These are phyloP conservation scores for Letharia lupina DNA, from an alignment of 495 filamentous ascomycete species.

Conservation along the genomic window DNA sequence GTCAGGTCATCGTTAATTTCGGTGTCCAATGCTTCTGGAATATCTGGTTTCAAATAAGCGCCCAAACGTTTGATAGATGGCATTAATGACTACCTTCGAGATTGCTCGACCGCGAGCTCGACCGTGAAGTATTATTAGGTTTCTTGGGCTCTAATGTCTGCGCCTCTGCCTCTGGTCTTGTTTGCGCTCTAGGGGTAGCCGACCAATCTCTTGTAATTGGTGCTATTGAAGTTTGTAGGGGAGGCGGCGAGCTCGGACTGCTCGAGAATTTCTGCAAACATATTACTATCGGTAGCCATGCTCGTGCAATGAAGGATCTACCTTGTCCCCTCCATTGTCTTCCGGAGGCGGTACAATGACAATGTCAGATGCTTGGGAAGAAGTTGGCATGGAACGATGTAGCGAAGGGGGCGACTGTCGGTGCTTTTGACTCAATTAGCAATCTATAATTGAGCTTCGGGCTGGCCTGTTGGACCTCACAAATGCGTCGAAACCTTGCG, in stretches of 20 bases:
- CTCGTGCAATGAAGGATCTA: conserved; percentile 20
- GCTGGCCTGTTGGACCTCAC: conserved; percentile 37
- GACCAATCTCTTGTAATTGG: conserved; percentile 48
- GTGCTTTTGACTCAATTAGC: conserved; percentile 20
- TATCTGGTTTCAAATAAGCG: conserved; percentile 31
- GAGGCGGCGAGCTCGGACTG: conserved; percentile 47
- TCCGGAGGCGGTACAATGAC: conserved; percentile 30
- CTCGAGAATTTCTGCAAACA: conserved; percentile 22
- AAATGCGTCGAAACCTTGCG: conserved; percentile 68
- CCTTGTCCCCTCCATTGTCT: conserved; percentile 29
- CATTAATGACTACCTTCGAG: conserved; percentile 55
- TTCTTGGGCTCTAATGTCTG: conserved; percentile 36
- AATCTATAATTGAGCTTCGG: conserved; percentile 10
- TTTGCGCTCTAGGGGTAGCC: conserved; percentile 76
- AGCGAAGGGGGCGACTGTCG: conserved; percentile 33
- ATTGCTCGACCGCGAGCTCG: conserved; percentile 45
- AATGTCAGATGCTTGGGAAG: conserved; percentile 29
- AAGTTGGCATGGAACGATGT: conserved; percentile 24
- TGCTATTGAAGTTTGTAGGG: conserved; percentile 60
- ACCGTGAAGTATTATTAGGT: conserved; percentile 25
- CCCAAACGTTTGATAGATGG: background rate
- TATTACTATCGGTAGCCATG: background rate
- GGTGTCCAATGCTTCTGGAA: conserved; percentile 36
- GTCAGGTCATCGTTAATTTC: conserved; percentile 29
- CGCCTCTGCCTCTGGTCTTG: conserved; percentile 59